A percentile compares a stretch with the other conserved stretches of the same genome.
Conservation (phyloP, 306 rosid species). For the Erythrophleum fordii region DNA sequence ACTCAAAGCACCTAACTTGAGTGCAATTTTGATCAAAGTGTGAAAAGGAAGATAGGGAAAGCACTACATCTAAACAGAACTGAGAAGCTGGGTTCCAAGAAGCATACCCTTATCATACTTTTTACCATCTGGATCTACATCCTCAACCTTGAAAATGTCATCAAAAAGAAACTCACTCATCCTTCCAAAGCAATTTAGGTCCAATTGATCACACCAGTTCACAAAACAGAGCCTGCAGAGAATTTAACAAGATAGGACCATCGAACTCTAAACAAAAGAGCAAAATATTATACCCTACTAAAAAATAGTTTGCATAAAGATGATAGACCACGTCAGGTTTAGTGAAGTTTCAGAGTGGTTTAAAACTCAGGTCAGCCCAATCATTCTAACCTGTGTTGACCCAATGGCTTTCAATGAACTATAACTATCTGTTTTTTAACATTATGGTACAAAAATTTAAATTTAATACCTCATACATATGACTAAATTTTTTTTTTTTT, state of each 20-base stretch:
- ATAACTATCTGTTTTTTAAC: too few relatives aligned
- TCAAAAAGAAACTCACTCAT: conserved; percentile 85
- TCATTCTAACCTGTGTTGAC: too few relatives aligned
- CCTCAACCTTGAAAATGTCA: conserved; percentile 68
- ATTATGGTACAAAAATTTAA: too few relatives aligned
- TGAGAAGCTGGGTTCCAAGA: neutral
- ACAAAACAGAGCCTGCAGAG: neutral
- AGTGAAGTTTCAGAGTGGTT: neutral
- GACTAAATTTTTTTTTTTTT: too few relatives aligned
- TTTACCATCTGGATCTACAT: conserved; percentile 83
- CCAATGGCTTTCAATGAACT: too few relatives aligned
- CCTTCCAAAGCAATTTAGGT: conserved; percentile 26
- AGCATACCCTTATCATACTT: conserved; percentile 81
- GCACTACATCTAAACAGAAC: neutral
- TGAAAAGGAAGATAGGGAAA: neutral
- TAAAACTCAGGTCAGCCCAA: neutral
- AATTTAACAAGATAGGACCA: neutral
- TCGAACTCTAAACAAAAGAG: neutral
- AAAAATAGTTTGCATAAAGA: neutral
- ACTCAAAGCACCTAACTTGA: conserved; percentile 5
- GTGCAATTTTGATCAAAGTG: neutral
- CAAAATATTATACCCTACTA: neutral
- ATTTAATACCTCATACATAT: too few relatives aligned
- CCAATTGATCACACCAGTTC: neutral
- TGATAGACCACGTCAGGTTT: neutral